phyloP scores from a whole-genome alignment of 1,284 basidiomycete species.

The Ustilago sp. region DNA sequence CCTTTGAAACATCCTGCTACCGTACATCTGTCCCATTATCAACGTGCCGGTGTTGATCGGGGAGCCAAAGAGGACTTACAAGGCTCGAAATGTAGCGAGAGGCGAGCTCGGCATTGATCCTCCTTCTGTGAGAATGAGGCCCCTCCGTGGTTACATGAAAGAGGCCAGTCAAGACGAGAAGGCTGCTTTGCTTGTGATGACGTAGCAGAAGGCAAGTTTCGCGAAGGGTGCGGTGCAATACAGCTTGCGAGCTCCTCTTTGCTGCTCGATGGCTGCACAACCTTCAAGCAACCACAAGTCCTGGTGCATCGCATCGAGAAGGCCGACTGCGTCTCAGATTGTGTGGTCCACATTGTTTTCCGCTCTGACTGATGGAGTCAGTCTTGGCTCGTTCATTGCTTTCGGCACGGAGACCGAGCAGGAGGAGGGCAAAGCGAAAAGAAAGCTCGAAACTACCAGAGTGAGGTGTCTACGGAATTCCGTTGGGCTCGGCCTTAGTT shows the following conservation, averaged over 20 bases:
- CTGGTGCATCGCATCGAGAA: background rate
- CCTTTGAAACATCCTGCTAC: background rate
- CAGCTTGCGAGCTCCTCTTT: background rate
- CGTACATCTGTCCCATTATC: background rate
- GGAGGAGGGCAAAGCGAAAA: background rate
- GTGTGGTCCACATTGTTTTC: too few relatives aligned
- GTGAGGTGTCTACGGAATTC: slow-evolving; percentile 19
- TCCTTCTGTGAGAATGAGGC: background rate
- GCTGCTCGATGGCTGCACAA: background rate
- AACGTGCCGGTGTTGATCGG: background rate
- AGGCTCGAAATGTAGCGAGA: background rate
- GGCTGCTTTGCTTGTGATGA: background rate
- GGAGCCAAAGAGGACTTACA: background rate
- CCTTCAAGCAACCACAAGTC: background rate
- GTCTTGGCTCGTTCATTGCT: background rate
- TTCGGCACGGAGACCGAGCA: background rate
- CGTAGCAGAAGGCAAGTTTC: background rate
- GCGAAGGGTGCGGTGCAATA: background rate
- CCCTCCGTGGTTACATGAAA: background rate
- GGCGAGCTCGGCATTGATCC: background rate
- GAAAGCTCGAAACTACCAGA: background rate
- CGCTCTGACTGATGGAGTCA: background rate
- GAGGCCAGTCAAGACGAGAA: background rate
- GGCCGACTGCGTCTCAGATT: too few relatives aligned
- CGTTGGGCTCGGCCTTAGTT: slow-evolving; percentile 43